These are phyloP conservation scores for Aspergillus pseudotamarii DNA, from an alignment of 2,329 filamentous ascomycete genomes.

Conservation along the genomic window DNA sequence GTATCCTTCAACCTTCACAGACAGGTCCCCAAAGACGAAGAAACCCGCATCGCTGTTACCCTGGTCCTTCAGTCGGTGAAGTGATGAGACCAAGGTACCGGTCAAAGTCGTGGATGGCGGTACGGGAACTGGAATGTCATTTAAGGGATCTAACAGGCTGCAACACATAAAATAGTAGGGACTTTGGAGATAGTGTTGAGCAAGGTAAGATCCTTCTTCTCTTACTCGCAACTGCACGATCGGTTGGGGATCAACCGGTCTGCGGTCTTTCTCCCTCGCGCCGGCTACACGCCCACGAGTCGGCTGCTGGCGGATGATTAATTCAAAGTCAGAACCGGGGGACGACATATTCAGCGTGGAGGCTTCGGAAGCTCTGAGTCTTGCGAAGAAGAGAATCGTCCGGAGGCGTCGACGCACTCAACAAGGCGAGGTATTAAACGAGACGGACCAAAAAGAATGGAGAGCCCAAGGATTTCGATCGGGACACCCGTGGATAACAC, in stretches of 20 bases:
- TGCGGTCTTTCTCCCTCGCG: slow-evolving; percentile 80
- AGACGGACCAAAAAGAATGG: no score
- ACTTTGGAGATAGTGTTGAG: slow-evolving; percentile 67
- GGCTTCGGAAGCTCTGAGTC: no score
- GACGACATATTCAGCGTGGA: no score
- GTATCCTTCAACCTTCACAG: slow-evolving; percentile 71
- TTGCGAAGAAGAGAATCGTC: no score
- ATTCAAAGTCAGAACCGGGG: slow-evolving; percentile 57
- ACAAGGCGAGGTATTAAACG: no score
- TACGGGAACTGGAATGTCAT: slow-evolving; percentile 47
- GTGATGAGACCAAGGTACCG: slow-evolving; percentile 76
- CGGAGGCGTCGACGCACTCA: no score
- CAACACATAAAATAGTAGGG: slow-evolving; percentile 67
- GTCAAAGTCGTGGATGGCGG: slow-evolving; percentile 60
- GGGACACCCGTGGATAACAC: no score
- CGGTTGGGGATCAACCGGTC: slow-evolving; percentile 82
- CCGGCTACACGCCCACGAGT: slow-evolving; percentile 67
- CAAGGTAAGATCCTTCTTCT: slow-evolving; percentile 50
- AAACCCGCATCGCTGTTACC: slow-evolving; percentile 76
- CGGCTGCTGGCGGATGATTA: slow-evolving; percentile 68
- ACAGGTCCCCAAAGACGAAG: slow-evolving; percentile 87
- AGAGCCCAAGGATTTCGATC: no score
- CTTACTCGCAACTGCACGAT: slow-evolving; percentile 71
- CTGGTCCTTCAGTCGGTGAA: slow-evolving; percentile 78
- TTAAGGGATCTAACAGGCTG: slow-evolving; percentile 55